These are phyloP conservation scores for Aspergillus baeticus DNA, from an alignment of 495 filamentous ascomycete genomes.

Conservation along the genomic window DNA sequence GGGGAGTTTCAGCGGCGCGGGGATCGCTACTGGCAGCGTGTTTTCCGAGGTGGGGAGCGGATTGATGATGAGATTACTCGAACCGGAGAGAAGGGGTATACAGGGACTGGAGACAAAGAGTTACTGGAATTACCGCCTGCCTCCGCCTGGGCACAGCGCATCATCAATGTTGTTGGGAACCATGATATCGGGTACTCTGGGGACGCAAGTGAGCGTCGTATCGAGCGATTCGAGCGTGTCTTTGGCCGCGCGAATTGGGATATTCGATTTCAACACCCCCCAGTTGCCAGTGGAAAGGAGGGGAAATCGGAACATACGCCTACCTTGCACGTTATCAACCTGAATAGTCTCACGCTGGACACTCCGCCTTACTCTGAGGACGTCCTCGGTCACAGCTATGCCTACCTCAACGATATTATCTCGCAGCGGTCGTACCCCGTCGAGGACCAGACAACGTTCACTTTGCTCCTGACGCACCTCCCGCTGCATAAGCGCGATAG, in stretches of 20 bases:
- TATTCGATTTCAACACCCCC: slow-evolving; percentile 58
- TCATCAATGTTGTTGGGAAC: slow-evolving; percentile 91
- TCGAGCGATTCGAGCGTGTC: slow-evolving; percentile 73
- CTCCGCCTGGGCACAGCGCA: slow-evolving; percentile 62
- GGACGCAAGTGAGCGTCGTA: slow-evolving; percentile 69
- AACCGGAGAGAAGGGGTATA: slow-evolving; percentile 20
- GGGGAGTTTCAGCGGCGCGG: slow-evolving; percentile 75
- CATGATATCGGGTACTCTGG: slow-evolving; percentile 97
- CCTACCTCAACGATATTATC: slow-evolving; percentile 73
- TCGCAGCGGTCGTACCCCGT: slow-evolving; percentile 60
- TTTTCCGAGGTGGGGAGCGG: slow-evolving; percentile 67
- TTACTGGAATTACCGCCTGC: slow-evolving; percentile 50
- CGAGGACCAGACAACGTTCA: slow-evolving; percentile 64
- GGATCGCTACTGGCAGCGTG: slow-evolving; percentile 75
- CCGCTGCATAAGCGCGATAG: slow-evolving; percentile 82
- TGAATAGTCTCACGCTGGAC: slow-evolving; percentile 93
- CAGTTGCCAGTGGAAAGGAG: not conserved
- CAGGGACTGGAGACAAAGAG: slow-evolving; percentile 20
- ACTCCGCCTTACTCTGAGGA: slow-evolving; percentile 64
- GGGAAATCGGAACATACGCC: slow-evolving; percentile 30
- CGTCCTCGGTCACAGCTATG: slow-evolving; percentile 70
- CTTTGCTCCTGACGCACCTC: slow-evolving; percentile 86
- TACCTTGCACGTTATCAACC: slow-evolving; percentile 72
- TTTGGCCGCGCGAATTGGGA: slow-evolving; percentile 92
- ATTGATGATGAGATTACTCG: slow-evolving; percentile 61